phyloP scores from a whole-genome alignment of 1,284 basidiomycete species.

The Singerocomus rubriflavus region DNA sequence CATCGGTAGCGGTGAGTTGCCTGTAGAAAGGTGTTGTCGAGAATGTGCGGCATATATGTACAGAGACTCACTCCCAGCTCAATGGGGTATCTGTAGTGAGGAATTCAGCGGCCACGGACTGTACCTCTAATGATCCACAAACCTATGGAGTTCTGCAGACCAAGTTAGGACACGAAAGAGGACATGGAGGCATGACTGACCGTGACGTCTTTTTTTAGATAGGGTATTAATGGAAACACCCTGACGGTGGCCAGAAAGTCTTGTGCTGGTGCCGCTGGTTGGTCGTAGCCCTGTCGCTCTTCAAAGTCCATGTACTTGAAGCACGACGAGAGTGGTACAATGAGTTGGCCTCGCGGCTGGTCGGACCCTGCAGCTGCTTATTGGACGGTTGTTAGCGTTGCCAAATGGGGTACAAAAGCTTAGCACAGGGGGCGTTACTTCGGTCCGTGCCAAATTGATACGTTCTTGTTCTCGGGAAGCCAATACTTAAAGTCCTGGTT shows the following conservation, averaged over 20 bases:
- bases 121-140: slow-evolving; percentile 2
- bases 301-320: slow-evolving; percentile 48
- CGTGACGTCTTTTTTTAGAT: slow-evolving; percentile 63
- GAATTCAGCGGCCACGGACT: slow-evolving; percentile 11
- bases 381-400: background rate
- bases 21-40: slow-evolving; percentile 33
- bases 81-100: slow-evolving; percentile 62
- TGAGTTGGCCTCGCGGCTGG: background rate
- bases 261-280: slow-evolving; percentile 50
- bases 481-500: slow-evolving; percentile 25
- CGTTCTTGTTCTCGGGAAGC: slow-evolving; percentile 28
- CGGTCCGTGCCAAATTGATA: slow-evolving; percentile 26
- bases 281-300: slow-evolving; percentile 32
- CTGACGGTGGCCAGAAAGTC: slow-evolving; percentile 58
- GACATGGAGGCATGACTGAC: slow-evolving; percentile 40
- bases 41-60: background rate
- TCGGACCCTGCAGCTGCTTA: background rate
- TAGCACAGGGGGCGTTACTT: slow-evolving; percentile 4
- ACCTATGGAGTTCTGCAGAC: slow-evolving; percentile 28
- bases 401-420: slow-evolving; percentile 23
- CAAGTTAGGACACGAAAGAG: slow-evolving; percentile 9
- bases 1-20: slow-evolving; percentile 77
- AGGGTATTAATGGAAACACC: slow-evolving; percentile 74
- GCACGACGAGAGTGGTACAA: slow-evolving; percentile 9
- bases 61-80: slow-evolving; percentile 71